phyloP scores from a whole-genome alignment of 208 protist species.

The Trypanosoma brucei region DNA sequence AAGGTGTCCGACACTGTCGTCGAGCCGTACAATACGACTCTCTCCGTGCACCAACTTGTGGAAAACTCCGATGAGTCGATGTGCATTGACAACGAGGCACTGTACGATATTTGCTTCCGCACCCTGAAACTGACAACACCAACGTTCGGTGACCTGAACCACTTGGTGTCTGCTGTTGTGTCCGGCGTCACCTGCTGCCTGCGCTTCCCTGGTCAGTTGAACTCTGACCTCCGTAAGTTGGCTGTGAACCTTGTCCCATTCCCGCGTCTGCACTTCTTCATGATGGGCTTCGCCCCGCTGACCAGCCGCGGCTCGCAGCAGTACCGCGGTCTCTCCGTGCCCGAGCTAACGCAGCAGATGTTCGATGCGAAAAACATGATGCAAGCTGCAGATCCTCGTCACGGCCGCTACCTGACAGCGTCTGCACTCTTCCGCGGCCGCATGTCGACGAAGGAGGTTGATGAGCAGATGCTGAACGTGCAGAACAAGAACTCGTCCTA shows the following conservation, averaged over 20 bases:
- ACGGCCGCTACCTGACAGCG: slow-evolving; percentile 64
- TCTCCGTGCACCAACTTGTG: slow-evolving; percentile 97
- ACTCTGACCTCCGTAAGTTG: slow-evolving; percentile 95
- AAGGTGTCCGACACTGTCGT: slow-evolving; percentile 98
- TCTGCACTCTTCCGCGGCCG: slow-evolving; percentile 90
- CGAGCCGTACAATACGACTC: slow-evolving; percentile 97
- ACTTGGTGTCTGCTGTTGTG: slow-evolving; percentile 94
- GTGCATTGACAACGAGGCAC: slow-evolving; percentile 98
- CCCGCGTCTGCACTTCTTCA: slow-evolving; percentile 99
- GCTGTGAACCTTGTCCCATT: slow-evolving; percentile 98
- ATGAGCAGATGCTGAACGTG: slow-evolving; percentile 94
- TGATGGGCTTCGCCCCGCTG: slow-evolving; percentile 95
- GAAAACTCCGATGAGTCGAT: slow-evolving; percentile 97
- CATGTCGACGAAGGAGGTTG: slow-evolving; percentile 96
- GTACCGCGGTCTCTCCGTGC: slow-evolving; percentile 91
- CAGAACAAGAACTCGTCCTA: slow-evolving; percentile 95
- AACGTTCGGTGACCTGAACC: slow-evolving; percentile 97
- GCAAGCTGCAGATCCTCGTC: slow-evolving; percentile 68
- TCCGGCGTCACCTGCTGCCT: slow-evolving; percentile 95
- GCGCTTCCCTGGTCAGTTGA: slow-evolving; percentile 97
- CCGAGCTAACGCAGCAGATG: slow-evolving; percentile 96
- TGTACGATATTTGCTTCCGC: slow-evolving; percentile 98
- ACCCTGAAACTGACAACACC: slow-evolving; percentile 96
- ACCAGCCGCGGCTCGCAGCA: slow-evolving; percentile 76
- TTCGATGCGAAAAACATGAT: slow-evolving; percentile 99